These are phyloP conservation scores for Globisporangium echinulatum DNA, from an alignment of 352 stramenopile species.

Conservation along the genomic window DNA sequence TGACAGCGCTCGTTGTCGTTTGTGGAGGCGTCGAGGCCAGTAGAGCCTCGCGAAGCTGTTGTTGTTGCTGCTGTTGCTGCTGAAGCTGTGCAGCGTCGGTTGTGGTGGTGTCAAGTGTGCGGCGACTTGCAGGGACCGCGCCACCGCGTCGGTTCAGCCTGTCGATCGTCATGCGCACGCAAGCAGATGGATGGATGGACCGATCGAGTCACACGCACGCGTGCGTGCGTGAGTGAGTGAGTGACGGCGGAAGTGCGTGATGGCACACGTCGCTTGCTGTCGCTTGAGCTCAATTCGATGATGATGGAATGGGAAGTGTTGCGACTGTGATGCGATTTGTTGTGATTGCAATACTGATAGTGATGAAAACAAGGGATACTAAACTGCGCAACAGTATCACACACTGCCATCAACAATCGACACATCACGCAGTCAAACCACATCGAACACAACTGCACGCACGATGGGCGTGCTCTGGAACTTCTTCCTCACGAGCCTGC, in stretches of 20 bases:
- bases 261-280: background rate
- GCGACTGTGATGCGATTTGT: background rate
- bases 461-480: slow-evolving; percentile 84
- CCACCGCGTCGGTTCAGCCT: slow-evolving; percentile 8
- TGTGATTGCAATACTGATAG: background rate
- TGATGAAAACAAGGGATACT: background rate
- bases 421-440: background rate
- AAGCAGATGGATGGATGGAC: background rate
- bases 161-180: background rate
- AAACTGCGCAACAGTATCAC: background rate
- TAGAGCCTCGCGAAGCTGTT: background rate
- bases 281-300: no score
- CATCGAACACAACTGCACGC: background rate
- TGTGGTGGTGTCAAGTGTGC: background rate
- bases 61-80: background rate
- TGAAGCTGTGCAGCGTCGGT: no score
- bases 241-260: background rate
- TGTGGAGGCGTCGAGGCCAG: background rate
- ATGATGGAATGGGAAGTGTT: background rate
- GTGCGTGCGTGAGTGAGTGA: background rate
- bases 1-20: slow-evolving; percentile 6
- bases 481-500: slow-evolving; percentile 80
- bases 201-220: background rate
- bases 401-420: background rate
- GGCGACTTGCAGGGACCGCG: background rate